Evolutionary conservation across 1,139 yeast species (phyloP).

Genomic region (Diutina rugosa): DNA sequence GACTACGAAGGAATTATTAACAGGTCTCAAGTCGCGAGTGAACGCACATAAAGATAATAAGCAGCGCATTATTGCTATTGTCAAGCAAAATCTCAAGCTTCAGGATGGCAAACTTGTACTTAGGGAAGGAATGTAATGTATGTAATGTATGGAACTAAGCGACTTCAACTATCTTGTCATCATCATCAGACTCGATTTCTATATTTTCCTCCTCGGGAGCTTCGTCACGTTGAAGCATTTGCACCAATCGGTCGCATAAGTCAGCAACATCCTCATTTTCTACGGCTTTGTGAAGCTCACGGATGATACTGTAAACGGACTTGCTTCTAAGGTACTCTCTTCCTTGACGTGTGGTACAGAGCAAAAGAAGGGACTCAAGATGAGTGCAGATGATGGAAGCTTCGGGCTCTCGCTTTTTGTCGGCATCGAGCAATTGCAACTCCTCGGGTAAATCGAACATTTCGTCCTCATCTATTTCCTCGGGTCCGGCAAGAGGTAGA

Average conservation of each 20-base stretch:
- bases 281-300: conserved; percentile 68
- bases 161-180: conserved; percentile 40
- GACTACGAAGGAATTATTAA: conserved; percentile 54
- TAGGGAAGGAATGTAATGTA: conserved; percentile 19
- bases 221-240: conserved; percentile 87
- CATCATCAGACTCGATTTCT: conserved; percentile 17
- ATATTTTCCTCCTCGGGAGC: conserved; percentile 23
- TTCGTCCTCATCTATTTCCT: conserved; percentile 70
- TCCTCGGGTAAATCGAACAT: conserved; percentile 83
- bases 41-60: conserved; percentile 60
- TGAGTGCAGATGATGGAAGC: conserved; percentile 55
- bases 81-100: conserved; percentile 56
- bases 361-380: conserved; percentile 60
- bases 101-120: conserved; percentile 55
- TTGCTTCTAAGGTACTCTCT: conserved; percentile 69
- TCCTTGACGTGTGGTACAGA: conserved; percentile 60
- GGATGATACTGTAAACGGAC: conserved; percentile 70
- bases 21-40: conserved; percentile 49
- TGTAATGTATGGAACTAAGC: conserved; percentile 12
- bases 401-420: conserved; percentile 66
- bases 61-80: conserved; percentile 50
- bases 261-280: conserved; percentile 55
- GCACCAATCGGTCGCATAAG: conserved; percentile 63
- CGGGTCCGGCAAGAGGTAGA: conserved; percentile 77
- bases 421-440: conserved; percentile 66